Evolutionary conservation across 768 basidiomycete species (phyloP).

Genomic region (Mycena chlorophos): DNA sequence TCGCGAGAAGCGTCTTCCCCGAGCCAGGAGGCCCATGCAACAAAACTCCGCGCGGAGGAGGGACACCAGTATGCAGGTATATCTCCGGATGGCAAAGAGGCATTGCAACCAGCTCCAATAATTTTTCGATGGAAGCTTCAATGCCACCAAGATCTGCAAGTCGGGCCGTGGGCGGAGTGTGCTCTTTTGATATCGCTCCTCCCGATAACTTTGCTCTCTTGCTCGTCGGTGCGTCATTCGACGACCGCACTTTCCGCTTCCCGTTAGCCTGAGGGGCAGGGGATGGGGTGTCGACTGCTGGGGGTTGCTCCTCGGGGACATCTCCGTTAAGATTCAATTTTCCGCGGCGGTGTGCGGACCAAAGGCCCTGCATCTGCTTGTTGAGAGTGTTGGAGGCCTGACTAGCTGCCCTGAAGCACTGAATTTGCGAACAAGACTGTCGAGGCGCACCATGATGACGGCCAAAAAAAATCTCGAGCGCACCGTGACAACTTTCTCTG

Average conservation of each 20-base stretch:
- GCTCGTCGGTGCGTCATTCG: slow-evolving; percentile 46
- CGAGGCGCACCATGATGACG: slow-evolving; percentile 22
- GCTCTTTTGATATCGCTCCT: slow-evolving; percentile 54
- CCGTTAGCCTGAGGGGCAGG: slow-evolving; percentile 30
- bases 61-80: slow-evolving; percentile 89
- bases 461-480: neutral
- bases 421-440: neutral
- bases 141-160: slow-evolving; percentile 89
- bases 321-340: slow-evolving; percentile 65
- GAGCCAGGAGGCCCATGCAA: slow-evolving; percentile 96
- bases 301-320: slow-evolving; percentile 10
- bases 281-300: slow-evolving; percentile 24
- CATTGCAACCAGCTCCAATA: slow-evolving; percentile 95
- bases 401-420: slow-evolving; percentile 41
- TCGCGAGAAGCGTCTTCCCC: slow-evolving; percentile 92
- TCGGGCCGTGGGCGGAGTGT: slow-evolving; percentile 71
- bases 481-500: neutral
- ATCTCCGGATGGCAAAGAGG: slow-evolving; percentile 94
- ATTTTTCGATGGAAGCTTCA: slow-evolving; percentile 81
- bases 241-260: slow-evolving; percentile 66
- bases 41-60: slow-evolving; percentile 88
- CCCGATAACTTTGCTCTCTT: slow-evolving; percentile 57
- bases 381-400: slow-evolving; percentile 77
- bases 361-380: slow-evolving; percentile 76
- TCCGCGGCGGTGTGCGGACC: slow-evolving; percentile 66